These are phyloP conservation scores for Geotrichum carabidarum DNA, from an alignment of 1,139 yeast species.

Conservation along the genomic window DNA sequence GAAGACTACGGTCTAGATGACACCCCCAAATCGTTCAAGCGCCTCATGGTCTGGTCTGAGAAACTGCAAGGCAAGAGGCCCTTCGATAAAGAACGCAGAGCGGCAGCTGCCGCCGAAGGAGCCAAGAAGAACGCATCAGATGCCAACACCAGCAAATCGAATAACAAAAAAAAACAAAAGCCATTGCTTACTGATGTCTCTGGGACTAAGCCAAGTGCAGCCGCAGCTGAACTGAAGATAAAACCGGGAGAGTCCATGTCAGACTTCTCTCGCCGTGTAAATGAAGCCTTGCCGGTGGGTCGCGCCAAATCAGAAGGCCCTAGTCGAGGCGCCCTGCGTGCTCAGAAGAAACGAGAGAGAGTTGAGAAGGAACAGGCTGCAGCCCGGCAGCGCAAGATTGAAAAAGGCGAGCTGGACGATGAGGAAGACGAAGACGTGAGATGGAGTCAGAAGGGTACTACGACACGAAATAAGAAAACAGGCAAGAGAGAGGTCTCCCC, in stretches of 20 bases:
- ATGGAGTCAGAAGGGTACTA: conserved; percentile 19
- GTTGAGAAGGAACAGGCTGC: conserved; percentile 11
- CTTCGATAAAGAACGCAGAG: conserved; percentile 4
- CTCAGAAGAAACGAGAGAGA: conserved; percentile 5
- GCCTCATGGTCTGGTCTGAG: conserved; percentile 30
- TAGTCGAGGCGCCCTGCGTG: conserved; percentile 7
- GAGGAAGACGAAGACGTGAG: conserved; percentile 26
- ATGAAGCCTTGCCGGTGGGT: conserved; percentile 40
- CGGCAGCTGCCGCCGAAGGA: neutral
- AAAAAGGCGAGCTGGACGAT: conserved; percentile 16
- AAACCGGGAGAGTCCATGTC: conserved; percentile 37
- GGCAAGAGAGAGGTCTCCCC: conserved; percentile 35
- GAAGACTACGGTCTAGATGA: conserved; percentile 28
- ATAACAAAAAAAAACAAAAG: conserved; percentile 8
- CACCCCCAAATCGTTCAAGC: conserved; percentile 34
- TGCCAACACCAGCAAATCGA: neutral
- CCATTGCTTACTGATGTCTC: neutral
- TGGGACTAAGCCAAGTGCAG: neutral
- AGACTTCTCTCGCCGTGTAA: conserved; percentile 39
- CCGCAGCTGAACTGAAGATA: conserved; percentile 23
- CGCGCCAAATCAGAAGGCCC: conserved; percentile 28
- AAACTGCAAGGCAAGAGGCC: conserved; percentile 21
- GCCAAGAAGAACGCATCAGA: conserved; percentile 7
- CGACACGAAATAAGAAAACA: conserved; percentile 20
- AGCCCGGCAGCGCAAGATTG: conserved; percentile 19